Percentiles rank a stretch among this genome's conserved stretches.
phyloP scores from a whole-genome alignment of 495 filamentous ascomycete species.

The Usnea hakonensis region DNA sequence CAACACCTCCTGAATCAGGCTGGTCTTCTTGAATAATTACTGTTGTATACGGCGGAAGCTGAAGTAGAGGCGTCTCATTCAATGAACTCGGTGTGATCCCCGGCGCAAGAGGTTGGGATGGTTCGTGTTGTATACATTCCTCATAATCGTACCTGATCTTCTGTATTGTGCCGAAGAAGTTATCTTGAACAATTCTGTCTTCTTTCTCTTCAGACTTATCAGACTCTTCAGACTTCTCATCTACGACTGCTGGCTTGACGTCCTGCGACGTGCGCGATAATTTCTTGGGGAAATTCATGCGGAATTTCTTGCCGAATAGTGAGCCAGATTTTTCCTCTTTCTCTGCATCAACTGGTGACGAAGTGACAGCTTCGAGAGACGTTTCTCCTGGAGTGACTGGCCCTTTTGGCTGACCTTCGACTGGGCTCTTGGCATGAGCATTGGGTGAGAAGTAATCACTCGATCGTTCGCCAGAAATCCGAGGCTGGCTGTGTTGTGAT shows the following conservation, averaged over 20 bases:
- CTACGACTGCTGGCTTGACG: constrained; percentile 64
- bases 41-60: constrained; percentile 68
- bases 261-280: constrained; percentile 67
- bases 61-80: constrained; percentile 77
- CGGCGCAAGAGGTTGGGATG: constrained; percentile 48
- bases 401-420: constrained; percentile 30
- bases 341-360: constrained; percentile 58
- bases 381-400: constrained; percentile 44
- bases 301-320: constrained; percentile 80
- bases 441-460: constrained; percentile 60
- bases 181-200: constrained; percentile 77
- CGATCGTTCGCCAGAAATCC: constrained; percentile 41
- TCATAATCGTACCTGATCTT: constrained; percentile 71
- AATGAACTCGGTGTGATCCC: constrained; percentile 68
- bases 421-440: constrained; percentile 25
- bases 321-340: constrained; percentile 60
- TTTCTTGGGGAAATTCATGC: constrained; percentile 82
- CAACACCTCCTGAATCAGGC: constrained; percentile 75
- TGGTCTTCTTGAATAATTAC: constrained; percentile 95
- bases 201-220: constrained; percentile 54
- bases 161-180: constrained; percentile 72
- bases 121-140: constrained; percentile 52
- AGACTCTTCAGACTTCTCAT: constrained; percentile 81
- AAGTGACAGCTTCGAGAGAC: constrained; percentile 35
- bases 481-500: constrained; percentile 38